A percentile compares a stretch with the other conserved stretches of the same genome.
Conservation (phyloP, 2,329 filamentous ascomycete genomes). For the Neoarthrinium moseri region DNA sequence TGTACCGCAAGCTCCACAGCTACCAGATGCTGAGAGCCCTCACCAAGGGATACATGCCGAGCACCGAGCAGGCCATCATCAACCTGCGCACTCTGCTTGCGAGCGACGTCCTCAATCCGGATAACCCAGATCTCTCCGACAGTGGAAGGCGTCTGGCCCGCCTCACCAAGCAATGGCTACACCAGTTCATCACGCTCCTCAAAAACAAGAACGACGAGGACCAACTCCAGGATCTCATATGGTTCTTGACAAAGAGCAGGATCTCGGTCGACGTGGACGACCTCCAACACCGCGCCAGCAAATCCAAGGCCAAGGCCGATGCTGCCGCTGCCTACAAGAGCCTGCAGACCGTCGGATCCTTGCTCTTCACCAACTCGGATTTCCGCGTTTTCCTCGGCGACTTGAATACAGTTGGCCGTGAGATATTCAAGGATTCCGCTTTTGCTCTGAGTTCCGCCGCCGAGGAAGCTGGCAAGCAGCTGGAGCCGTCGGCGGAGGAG, state of each 20-base stretch:
- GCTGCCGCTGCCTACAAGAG: slow-evolving; percentile 76
- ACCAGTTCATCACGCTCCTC: slow-evolving; percentile 78
- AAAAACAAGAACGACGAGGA: slow-evolving; percentile 80
- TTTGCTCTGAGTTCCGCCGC: slow-evolving; percentile 76
- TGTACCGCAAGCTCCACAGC: slow-evolving; percentile 87
- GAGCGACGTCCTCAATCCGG: slow-evolving; percentile 74
- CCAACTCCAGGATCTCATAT: slow-evolving; percentile 89
- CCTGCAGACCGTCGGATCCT: slow-evolving; percentile 75
- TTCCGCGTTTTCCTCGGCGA: slow-evolving; percentile 86
- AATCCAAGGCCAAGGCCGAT: slow-evolving; percentile 67
- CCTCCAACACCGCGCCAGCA: slow-evolving; percentile 58
- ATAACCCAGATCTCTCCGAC: slow-evolving; percentile 71
- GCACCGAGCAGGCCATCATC: slow-evolving; percentile 77
- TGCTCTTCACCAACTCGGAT: slow-evolving; percentile 87
- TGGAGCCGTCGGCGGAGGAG: slow-evolving; percentile 67
- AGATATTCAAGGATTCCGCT: slow-evolving; percentile 85
- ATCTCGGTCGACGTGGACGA: slow-evolving; percentile 67
- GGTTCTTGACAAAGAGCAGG: slow-evolving; percentile 76
- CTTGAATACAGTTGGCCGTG: slow-evolving; percentile 72
- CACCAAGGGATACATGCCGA: slow-evolving; percentile 85
- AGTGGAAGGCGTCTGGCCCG: slow-evolving; percentile 73
- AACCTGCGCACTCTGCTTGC: slow-evolving; percentile 79
- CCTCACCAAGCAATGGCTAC: slow-evolving; percentile 70
- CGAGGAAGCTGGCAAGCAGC: slow-evolving; percentile 67
- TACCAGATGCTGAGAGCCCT: slow-evolving; percentile 90